Conservation (phyloP, 306 rosid species). For the Prunus campanulata region DNA sequence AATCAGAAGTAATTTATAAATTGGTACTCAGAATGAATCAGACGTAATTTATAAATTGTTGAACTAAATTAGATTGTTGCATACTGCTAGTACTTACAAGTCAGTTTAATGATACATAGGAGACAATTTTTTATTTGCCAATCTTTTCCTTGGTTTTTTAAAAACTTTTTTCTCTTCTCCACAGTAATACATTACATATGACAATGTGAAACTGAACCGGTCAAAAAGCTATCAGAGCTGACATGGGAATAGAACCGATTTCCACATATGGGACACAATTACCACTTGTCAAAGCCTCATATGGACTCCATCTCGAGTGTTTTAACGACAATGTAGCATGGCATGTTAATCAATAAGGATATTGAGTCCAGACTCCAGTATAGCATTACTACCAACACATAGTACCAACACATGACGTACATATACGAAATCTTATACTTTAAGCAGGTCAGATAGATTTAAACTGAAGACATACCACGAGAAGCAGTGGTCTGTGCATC, state of each 20-base stretch:
- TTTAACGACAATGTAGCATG: not conserved
- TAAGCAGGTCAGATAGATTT: not conserved
- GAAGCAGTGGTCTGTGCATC: constrained; percentile 71
- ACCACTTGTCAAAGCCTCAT: not conserved
- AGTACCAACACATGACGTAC: no score
- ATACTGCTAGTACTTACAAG: not conserved
- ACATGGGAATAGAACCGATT: not conserved
- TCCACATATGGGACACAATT: not conserved
- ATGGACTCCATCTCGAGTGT: not conserved
- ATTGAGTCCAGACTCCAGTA: not conserved
- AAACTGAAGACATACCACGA: constrained; percentile 50
- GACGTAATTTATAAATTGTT: not conserved
- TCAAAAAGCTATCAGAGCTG: not conserved
- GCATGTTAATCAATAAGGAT: not conserved
- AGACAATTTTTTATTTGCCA: no score
- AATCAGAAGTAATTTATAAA: not conserved
- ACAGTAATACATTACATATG: not conserved
- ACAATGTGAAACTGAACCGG: not conserved
- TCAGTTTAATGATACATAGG: not conserved
- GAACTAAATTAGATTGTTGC: not conserved
- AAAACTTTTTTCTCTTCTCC: not conserved
- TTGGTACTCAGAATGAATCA: not conserved
- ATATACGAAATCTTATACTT: not conserved
- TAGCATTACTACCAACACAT: not conserved
- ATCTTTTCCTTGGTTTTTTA: not conserved